Evolutionary conservation across 2,329 filamentous ascomycete genomes (phyloP).

Genomic region (Ophiostoma ips): DNA sequence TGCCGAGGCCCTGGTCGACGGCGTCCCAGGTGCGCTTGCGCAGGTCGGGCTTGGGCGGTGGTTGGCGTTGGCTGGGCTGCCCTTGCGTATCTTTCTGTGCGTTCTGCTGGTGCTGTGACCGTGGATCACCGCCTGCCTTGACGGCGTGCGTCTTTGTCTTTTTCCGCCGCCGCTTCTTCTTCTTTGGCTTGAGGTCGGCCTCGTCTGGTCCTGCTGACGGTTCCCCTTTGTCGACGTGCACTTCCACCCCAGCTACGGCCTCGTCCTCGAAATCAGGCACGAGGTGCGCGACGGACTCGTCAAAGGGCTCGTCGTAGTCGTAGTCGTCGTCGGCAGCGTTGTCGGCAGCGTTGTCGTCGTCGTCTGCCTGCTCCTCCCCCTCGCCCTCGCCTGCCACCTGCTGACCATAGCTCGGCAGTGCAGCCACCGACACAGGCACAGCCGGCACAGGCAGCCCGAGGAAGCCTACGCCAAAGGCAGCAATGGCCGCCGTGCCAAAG

Average conservation of each 20-base stretch:
- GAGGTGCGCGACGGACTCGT: neutral
- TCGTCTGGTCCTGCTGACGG: constrained; percentile 7
- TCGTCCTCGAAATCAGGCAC: neutral
- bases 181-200: constrained; percentile 15
- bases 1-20: constrained; percentile 46
- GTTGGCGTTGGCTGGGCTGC: neutral
- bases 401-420: no score
- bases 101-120: constrained; percentile 21
- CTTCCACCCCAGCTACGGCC: neutral
- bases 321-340: constrained; percentile 49
- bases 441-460: constrained; percentile 2
- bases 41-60: constrained; percentile 32
- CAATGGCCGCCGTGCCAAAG: constrained; percentile 35
- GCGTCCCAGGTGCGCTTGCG: constrained; percentile 55
- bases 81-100: constrained; percentile 28
- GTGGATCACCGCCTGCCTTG: no score
- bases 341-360: constrained; percentile 50
- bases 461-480: constrained; percentile 34
- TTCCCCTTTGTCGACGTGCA: neutral
- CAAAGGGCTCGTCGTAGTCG: constrained; percentile 2
- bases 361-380: constrained; percentile 28
- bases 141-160: constrained; percentile 20
- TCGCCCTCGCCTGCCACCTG: neutral
- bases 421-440: neutral
- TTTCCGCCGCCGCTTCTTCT: constrained; percentile 8